Evolutionary conservation across 2,329 filamentous ascomycete species (phyloP).

Genomic region (Xylaria sp.): DNA sequence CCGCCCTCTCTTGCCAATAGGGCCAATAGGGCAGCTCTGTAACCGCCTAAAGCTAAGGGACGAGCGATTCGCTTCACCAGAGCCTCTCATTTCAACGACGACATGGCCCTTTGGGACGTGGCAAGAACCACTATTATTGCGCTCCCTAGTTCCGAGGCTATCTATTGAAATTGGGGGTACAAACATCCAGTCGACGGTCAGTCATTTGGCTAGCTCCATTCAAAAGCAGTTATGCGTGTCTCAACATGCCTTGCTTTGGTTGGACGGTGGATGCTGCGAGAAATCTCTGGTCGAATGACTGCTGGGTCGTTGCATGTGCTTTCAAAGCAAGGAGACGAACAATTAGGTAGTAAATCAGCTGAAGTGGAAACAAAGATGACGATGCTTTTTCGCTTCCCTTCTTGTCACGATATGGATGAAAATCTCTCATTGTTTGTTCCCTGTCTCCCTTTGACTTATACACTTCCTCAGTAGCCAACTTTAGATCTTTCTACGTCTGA

Average conservation of each 20-base stretch:
- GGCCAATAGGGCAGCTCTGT: conserved; percentile 34
- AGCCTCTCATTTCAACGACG: conserved; percentile 48
- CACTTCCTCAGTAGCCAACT: conserved; percentile 35
- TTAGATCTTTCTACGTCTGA: conserved; percentile 12
- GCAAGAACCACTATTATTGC: conserved; percentile 6
- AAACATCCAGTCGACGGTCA: conserved; percentile 31
- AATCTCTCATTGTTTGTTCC: conserved; percentile 34
- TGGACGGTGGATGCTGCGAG: conserved; percentile 41
- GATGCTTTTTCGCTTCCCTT: conserved; percentile 30
- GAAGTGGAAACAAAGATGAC: conserved; percentile 46
- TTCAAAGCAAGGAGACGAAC: conserved; percentile 38
- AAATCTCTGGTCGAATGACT: conserved; percentile 33
- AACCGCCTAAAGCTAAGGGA: conserved; percentile 42
- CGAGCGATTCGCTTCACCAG: conserved; percentile 47
- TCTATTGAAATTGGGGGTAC: conserved; percentile 35
- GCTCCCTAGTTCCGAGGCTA: not conserved
- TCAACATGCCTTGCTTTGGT: conserved; percentile 43
- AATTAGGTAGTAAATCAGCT: conserved; percentile 40
- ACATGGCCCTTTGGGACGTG: conserved; percentile 44
- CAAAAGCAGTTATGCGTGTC: conserved; percentile 39
- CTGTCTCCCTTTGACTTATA: conserved; percentile 36
- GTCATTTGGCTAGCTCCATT: conserved; percentile 23
- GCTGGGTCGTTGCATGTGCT: conserved; percentile 31
- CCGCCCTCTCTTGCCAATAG: conserved; percentile 45
- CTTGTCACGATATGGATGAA: conserved; percentile 30